Evolutionary conservation across 2,329 filamentous ascomycete genomes (phyloP), one percentile per base, ranked within the genome.

Genomic region (Pleoardoris graminearum): DNA sequence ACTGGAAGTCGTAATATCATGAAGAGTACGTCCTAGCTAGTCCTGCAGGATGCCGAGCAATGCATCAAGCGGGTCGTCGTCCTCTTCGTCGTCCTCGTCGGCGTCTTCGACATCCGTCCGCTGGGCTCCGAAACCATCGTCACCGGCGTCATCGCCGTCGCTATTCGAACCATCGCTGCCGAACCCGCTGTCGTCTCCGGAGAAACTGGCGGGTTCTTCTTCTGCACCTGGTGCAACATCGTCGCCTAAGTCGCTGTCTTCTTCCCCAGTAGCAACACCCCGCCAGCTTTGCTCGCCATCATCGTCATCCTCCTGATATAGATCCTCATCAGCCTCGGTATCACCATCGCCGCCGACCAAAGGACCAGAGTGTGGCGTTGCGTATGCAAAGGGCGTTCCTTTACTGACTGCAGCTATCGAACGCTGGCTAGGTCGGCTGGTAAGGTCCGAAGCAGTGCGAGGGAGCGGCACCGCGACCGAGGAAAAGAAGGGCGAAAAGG

Each of bases 301-400:
- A 35, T 67, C 57, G 19, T 57, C 62, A 33, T 67, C 56, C 11
- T 62, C 59, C 19, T 70, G 66, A 7, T 70, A 68, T 44, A 73
- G 60, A 41, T 70, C 69, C 7, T 70, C 65, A 19, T 71, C 69
- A 16, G 64, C 58, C 43, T 72, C 70, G 0, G 69, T 74, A 35
- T 74, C 70, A 4, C 69, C 70, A 23, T 56, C 64, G 10, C 58
- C 62, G 10, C 68, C 70, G n/a, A 71, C 45, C 32, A 73, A 63
- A 0, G 65, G 65, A 0, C 70, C 70, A 63, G 87, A 91, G 66
- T 87, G 80, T 0, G 89, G 89, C 0, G 89, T 92, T 2, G 87
- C 87, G 63, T 91, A 91, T n/a, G 85, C 85, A 58, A 85, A 85
- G 1, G 79, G 79, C 0, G 86, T 87, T 0, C 81, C 52, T 64